Evolutionary conservation across 345 rosid genomes (phyloP).

Genomic region (Acer yangbiense): DNA sequence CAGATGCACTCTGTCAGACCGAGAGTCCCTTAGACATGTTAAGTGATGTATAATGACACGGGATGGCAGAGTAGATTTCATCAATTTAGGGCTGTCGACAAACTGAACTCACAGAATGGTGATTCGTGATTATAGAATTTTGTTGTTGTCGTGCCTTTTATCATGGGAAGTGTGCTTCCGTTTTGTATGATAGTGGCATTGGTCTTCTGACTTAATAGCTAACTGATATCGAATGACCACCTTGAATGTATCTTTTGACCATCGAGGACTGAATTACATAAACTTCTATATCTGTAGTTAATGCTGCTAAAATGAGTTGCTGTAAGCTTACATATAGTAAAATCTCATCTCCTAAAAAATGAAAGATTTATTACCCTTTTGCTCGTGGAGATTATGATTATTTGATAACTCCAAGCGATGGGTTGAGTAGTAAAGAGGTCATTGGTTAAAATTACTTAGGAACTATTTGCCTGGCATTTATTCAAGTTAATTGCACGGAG

Average conservation of each 20-base stretch:
- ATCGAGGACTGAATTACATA: neutral
- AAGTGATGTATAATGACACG: neutral
- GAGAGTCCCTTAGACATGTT: neutral
- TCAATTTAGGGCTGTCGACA: neutral
- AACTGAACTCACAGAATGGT: neutral
- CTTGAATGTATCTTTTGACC: neutral
- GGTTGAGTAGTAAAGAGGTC: no score
- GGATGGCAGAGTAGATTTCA: conserved; percentile 3
- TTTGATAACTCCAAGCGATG: neutral
- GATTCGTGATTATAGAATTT: neutral
- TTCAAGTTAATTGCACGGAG: neutral
- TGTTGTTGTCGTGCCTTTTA: neutral
- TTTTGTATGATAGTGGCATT: neutral
- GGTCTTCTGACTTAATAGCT: neutral
- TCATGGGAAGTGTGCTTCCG: neutral
- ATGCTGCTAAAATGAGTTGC: neutral
- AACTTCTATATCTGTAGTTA: neutral
- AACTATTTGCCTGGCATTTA: neutral
- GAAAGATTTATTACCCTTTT: neutral
- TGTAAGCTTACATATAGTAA: neutral
- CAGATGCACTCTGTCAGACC: conserved; percentile 7
- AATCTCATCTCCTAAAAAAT: neutral
- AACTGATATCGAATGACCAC: neutral
- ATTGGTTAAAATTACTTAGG: neutral
- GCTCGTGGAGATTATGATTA: no score